Evolutionary conservation across 2,329 filamentous ascomycete genomes (phyloP).

Genomic region (Phyllosticta capitalensis): DNA sequence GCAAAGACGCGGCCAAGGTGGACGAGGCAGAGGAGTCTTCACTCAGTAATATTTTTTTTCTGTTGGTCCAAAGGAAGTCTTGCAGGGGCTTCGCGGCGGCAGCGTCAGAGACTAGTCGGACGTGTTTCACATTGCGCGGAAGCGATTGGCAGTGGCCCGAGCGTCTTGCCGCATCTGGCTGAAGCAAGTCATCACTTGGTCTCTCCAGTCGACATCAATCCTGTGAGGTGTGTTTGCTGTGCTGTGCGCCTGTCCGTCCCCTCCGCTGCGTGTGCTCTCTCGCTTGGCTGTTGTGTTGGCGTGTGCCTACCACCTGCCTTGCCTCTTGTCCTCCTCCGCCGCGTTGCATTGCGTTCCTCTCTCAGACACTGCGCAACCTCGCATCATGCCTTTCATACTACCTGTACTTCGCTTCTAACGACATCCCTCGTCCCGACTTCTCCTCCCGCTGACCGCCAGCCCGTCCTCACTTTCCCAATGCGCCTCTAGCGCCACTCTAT

Average conservation of each 20-base stretch:
- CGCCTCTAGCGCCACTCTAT: neutral
- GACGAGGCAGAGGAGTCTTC: neutral
- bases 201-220: too few species aligned
- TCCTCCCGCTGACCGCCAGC: neutral
- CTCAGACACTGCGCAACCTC: neutral
- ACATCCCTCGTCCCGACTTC: neutral
- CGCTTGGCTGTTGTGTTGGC: neutral
- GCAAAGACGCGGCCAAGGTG: neutral
- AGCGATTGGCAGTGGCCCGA: neutral
- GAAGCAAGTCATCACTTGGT: slow-evolving; percentile 6
- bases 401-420: neutral
- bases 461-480: neutral
- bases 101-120: neutral
- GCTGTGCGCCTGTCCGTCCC: neutral
- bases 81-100: too few species aligned
- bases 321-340: slow-evolving; percentile 2
- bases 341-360: slow-evolving; percentile 15
- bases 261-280: neutral
- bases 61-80: too few species aligned
- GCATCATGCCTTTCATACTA: neutral
- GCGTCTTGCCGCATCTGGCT: neutral
- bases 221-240: neutral
- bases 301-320: neutral
- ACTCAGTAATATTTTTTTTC: too few species aligned
- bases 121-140: neutral